Base-by-base conservation (phyloP, 2,329 filamentous ascomycete genomes). In the Diaporthe capsici region DNA sequence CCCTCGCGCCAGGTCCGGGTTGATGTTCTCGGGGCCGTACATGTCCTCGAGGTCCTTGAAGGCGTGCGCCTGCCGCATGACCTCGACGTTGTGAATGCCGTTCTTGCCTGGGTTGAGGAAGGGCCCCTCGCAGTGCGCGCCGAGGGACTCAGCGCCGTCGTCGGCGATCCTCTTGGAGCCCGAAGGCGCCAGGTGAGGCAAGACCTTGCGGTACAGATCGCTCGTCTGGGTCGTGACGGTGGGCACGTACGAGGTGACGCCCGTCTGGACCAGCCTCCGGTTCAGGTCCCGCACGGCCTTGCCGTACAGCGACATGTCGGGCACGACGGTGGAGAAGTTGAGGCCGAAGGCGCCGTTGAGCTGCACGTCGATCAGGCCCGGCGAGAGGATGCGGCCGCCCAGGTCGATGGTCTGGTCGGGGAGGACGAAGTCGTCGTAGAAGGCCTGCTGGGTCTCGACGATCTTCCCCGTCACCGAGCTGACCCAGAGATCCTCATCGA, bases 311-410 rank as follows among this genome's bases (percentile, higher is more conserved):
- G 87, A 85, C 83, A 89, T 91, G 79, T 92, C 90, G 17, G 92
- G 88, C 17, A 94, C 91, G 12, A 95, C 88, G 1, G 91, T 90
- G 2, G 94, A 96, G 83, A 96, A 97, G 86, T 98, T 96, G 87
- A 98, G 97, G 74, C 95, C 95, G 81, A 95, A 96, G 13, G 94
- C 95, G 65, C 96, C 96, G 81, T 98, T 98, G 79, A 98, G 92
- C 84, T 98, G 96, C 71, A 94, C 93, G 79, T 98, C 96, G 80
- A 98, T 97, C 81, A 98, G 89, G 37, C 96, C 96, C 0, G 96
- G 95, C 0, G 94, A 92, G 28, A 98, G 83, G 78, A 98, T 96
- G 80, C 94, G 94, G 75, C 95, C 95, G 71, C 92, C 91, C 1
- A 98, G 91, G 81, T 98, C 92, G 79, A 98, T 88, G 72, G 93